phyloP scores from a whole-genome alignment of 176 grass and related monocot species.

The Urochloa ruziziensis region DNA sequence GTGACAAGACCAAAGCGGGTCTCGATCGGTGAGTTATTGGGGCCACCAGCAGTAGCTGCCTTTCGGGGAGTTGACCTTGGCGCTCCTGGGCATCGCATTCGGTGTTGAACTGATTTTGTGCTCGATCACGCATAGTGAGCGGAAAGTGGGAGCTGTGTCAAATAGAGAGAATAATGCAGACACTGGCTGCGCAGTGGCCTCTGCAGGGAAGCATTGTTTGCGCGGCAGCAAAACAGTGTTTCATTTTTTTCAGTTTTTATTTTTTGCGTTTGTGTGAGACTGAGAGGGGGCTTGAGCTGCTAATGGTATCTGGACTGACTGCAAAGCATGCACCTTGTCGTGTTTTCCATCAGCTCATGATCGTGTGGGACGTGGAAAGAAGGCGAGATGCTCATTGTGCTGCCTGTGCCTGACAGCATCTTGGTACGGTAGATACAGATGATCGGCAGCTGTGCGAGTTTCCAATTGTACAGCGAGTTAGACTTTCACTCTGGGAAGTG shows the following conservation, averaged over 20 bases:
- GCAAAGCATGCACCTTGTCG: slow-evolving; percentile 10
- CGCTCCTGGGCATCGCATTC: slow-evolving; percentile 14
- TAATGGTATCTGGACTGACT: background rate
- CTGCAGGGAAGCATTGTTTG: background rate
- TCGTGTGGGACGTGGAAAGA: background rate
- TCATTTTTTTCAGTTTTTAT: background rate
- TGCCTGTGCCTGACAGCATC: background rate
- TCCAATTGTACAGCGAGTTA: background rate
- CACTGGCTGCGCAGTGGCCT: background rate
- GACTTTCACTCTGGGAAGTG: background rate
- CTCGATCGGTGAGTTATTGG: slow-evolving; percentile 5
- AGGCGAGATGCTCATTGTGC: background rate
- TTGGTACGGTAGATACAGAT: background rate
- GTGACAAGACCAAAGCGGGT: slow-evolving; percentile 27
- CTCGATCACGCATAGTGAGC: background rate
- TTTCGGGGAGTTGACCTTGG: slow-evolving; percentile 26
- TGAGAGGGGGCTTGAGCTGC: background rate
- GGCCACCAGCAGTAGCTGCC: background rate
- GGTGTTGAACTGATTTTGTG: background rate
- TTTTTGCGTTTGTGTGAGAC: background rate
- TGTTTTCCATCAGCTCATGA: slow-evolving; percentile 12
- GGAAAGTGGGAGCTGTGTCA: slow-evolving; percentile 25
- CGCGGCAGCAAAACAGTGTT: background rate
- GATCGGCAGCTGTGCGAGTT: background rate
- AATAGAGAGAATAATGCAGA: background rate